These are phyloP conservation scores for Jimgerdemannia lactiflua DNA, from an alignment of 192 early-diverging fungal species.

Conservation along the genomic window DNA sequence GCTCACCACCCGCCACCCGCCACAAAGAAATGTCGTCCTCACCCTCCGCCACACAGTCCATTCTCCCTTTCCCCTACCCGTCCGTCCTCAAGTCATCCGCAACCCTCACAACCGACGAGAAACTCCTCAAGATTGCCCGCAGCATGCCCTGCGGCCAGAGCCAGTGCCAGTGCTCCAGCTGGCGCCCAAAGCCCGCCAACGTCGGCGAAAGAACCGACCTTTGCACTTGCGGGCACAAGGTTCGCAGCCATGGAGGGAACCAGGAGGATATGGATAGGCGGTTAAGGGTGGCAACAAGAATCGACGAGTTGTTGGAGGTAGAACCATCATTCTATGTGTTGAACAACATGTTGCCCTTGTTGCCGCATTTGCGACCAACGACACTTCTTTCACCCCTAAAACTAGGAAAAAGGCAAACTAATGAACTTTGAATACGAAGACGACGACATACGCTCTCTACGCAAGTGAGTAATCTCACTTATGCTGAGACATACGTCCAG, in stretches of 20 bases:
- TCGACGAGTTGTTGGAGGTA: constrained; percentile 48
- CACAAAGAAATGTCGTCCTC: neutral
- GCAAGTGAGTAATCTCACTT: constrained; percentile 29
- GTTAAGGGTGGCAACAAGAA: constrained; percentile 44
- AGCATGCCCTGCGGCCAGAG: constrained; percentile 37
- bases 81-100: constrained; percentile 30
- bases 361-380: neutral
- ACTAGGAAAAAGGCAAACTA: constrained; percentile 50
- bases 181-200: constrained; percentile 38
- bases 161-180: constrained; percentile 45
- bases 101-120: constrained; percentile 32
- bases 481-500: no score
- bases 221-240: constrained; percentile 46
- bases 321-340: neutral
- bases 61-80: constrained; percentile 21
- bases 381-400: neutral
- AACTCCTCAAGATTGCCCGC: constrained; percentile 44
- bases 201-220: constrained; percentile 24
- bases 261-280: constrained; percentile 45
- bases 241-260: constrained; percentile 41
- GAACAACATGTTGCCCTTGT: neutral
- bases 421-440: constrained; percentile 50
- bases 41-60: neutral
- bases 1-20: no score
- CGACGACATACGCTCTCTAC: constrained; percentile 40